Evolutionary conservation across 176 grass and related monocot genomes (phyloP).

Genomic region (Musa beccarii): DNA sequence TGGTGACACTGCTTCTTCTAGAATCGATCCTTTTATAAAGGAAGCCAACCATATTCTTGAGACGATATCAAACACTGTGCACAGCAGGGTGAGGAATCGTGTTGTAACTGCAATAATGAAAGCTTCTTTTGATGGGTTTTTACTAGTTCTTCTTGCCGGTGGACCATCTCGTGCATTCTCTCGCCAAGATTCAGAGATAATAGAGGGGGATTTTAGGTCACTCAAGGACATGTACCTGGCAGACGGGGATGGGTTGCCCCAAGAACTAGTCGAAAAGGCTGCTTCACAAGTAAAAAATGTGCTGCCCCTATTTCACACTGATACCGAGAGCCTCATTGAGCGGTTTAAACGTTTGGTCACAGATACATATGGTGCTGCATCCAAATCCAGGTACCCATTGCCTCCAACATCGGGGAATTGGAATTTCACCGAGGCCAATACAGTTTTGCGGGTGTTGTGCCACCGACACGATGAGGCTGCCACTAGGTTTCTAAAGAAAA

Average conservation of each 20-base stretch:
- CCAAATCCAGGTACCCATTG: conserved; percentile 49
- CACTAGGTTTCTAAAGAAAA: conserved; percentile 94
- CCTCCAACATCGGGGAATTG: conserved; percentile 77
- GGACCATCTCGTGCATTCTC: conserved; percentile 75
- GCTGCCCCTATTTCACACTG: conserved; percentile 56
- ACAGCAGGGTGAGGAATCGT: conserved; percentile 74
- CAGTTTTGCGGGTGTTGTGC: conserved; percentile 76
- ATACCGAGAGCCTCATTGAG: conserved; percentile 67
- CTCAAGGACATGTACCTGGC: conserved; percentile 76
- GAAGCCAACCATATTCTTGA: conserved; percentile 73
- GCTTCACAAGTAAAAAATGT: conserved; percentile 88
- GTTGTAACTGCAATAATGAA: conserved; percentile 92
- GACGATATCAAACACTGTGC: conserved; percentile 74
- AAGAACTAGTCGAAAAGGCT: conserved; percentile 85
- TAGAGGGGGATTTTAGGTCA: conserved; percentile 74
- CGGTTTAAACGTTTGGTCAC: conserved; percentile 60
- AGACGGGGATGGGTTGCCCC: conserved; percentile 86
- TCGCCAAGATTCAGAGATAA: conserved; percentile 50
- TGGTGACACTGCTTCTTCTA: conserved; percentile 51
- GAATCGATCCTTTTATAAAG: conserved; percentile 52
- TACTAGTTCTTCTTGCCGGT: conserved; percentile 82
- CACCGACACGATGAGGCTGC: conserved; percentile 77
- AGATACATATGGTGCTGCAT: conserved; percentile 34
- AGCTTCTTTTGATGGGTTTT: conserved; percentile 82
- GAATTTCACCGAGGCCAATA: conserved; percentile 79